These are phyloP conservation scores for Sordaria brevicollis DNA, from an alignment of 495 filamentous ascomycete genomes.

Conservation along the genomic window DNA sequence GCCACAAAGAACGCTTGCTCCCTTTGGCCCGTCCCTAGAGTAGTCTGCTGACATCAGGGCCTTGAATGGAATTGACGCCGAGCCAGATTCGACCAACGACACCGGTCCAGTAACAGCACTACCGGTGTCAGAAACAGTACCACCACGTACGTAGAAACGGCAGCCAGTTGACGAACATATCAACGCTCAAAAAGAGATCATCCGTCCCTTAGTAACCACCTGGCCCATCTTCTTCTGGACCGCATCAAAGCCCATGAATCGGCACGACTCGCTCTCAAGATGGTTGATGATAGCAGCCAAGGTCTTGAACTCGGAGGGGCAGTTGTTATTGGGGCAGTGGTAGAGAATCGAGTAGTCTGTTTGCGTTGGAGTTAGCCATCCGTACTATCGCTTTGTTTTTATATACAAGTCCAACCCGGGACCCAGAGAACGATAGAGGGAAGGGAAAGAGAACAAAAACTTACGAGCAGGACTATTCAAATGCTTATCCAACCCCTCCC, in stretches of 20 bases:
- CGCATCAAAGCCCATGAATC: constrained; percentile 33
- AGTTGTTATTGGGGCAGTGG: constrained; percentile 39
- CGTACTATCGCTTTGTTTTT: not conserved
- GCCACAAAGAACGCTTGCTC: too few species aligned
- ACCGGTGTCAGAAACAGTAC: too few species aligned
- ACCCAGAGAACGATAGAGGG: not conserved
- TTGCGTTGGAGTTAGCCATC: not conserved
- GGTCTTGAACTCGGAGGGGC: constrained; percentile 34
- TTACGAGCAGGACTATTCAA: constrained; percentile 17
- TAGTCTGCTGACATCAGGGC: too few species aligned
- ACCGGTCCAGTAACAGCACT: too few species aligned
- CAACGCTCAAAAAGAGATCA: not conserved
- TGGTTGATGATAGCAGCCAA: constrained; percentile 42
- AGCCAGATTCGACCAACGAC: too few species aligned
- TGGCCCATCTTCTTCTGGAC: constrained; percentile 8
- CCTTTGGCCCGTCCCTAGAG: too few species aligned
- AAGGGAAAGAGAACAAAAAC: not conserved
- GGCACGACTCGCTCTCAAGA: constrained; percentile 44
- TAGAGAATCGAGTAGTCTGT: constrained; percentile 39
- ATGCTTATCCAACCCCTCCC: constrained; percentile 10
- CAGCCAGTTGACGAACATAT: too few species aligned
- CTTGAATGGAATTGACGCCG: too few species aligned
- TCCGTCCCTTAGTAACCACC: not conserved
- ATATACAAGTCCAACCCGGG: too few species aligned
- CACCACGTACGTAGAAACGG: too few species aligned